These are phyloP conservation scores for Agrocybe pediades DNA, from an alignment of 768 basidiomycete species.

Conservation along the genomic window DNA sequence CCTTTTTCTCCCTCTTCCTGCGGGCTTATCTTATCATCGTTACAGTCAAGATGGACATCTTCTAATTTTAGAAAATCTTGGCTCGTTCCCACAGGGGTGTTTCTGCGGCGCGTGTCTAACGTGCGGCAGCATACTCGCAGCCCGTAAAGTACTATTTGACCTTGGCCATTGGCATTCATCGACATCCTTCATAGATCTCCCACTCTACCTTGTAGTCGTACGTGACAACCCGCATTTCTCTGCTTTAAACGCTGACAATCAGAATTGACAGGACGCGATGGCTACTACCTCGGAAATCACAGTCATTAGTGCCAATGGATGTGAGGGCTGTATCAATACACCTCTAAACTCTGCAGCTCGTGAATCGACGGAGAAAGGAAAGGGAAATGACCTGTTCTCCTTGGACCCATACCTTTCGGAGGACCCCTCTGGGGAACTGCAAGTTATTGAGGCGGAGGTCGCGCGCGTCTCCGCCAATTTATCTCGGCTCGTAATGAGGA, in stretches of 20 bases:
- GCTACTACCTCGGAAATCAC: too few relatives aligned
- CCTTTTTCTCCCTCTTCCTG: too few relatives aligned
- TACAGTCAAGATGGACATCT: too few relatives aligned
- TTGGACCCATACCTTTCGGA: conserved; percentile 1
- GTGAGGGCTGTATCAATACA: too few relatives aligned
- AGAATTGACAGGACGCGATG: too few relatives aligned
- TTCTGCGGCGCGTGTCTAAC: not conserved
- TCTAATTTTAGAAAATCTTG: not conserved
- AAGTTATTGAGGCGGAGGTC: conserved; percentile 14
- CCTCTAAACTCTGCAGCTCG: not conserved
- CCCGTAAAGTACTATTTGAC: not conserved
- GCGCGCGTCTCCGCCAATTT: conserved; percentile 12
- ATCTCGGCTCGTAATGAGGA: conserved; percentile 9
- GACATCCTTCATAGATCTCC: too few relatives aligned
- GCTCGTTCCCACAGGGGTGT: not conserved
- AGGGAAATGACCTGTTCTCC: too few relatives aligned
- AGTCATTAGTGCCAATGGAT: too few relatives aligned
- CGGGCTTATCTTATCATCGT: too few relatives aligned
- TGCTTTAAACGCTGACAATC: too few relatives aligned
- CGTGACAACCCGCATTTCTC: too few relatives aligned
- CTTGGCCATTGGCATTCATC: too few relatives aligned
- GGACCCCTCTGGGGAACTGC: conserved; percentile 18
- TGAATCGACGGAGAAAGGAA: not conserved
- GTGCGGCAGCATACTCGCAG: not conserved
- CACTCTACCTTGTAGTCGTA: not conserved